Base-by-base conservation (phyloP, 306 rosid genomes). In the Arachis stenosperma region DNA sequence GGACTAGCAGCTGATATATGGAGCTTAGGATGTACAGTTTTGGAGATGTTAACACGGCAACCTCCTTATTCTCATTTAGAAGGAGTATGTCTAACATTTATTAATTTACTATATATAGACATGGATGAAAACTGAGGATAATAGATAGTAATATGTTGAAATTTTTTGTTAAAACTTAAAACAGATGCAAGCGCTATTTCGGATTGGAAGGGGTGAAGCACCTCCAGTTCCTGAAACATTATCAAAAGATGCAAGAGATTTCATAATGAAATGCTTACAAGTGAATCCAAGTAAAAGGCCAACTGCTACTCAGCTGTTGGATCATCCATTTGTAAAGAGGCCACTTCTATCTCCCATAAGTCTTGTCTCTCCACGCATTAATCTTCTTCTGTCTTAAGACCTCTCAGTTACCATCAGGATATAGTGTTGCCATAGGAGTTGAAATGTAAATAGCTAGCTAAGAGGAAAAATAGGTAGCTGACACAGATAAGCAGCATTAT, bases 1-100 rank as follows among this genome's bases (percentile, higher is more conserved):
- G 88, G 88, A 51, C 71, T 75, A 39, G 81, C 81, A 62, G 88
- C 85, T 37, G 88, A 84, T 72, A 84, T 81, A 54, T 84, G 88
- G 88, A 81, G 88, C 85, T 82, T 84, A 52, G 88, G 88, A 61
- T 84, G 88, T 67, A 78, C 85, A 22, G 85, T 84, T 39, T 71
- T 84, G 47, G 88, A 84, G 77, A 84, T 84, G 88, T 71, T 84
- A 69, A 81, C 81, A 0, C 72, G 81, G 51, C 77, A 67, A 59
- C 83, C 81, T 78, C 88, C 88, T 40, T 84, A 84, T 74, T 81
- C 88, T n/a, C 64, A 84, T 59, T 71, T 84, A 76, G 85, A 84
- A 84, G 79, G 83, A 53, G 88, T 84, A 84, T 50, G 88, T 81
- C 30, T 66, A 56, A 68, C 65, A 53, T 42, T 52, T 67, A 10